A percentile compares a stretch with the other conserved stretches of the same genome.
Conservation (phyloP, 2,329 filamentous ascomycete genomes). For the Emergomyces pasteurianus region DNA sequence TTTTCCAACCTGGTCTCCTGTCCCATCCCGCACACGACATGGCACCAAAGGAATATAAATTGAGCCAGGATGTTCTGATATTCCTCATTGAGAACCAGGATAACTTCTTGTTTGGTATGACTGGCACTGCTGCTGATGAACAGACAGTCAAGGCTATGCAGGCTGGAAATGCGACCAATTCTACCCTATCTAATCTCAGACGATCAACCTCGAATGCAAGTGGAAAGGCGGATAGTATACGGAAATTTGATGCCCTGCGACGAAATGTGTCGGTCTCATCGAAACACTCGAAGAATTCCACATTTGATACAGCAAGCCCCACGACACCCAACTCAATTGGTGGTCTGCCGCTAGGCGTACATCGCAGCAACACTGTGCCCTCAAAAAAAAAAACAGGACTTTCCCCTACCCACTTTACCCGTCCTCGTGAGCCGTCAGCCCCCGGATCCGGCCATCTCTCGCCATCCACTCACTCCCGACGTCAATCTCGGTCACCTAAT, state of each 20-base stretch:
- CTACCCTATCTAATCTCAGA: constrained; percentile 43
- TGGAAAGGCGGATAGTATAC: constrained; percentile 74
- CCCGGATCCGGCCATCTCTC: constrained; percentile 30
- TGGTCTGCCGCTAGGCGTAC: constrained; percentile 40
- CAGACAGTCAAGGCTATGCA: constrained; percentile 56
- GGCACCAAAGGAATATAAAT: constrained; percentile 82
- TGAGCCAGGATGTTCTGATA: constrained; percentile 94
- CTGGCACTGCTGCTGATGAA: constrained; percentile 93
- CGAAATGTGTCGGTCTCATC: constrained; percentile 90
- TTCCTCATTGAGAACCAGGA: constrained; percentile 98
- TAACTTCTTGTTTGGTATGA: constrained; percentile 96
- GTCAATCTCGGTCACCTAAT: constrained; percentile 20
- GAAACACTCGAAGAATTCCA: constrained; percentile 69
- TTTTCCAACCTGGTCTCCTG: constrained; percentile 93
- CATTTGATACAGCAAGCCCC: constrained; percentile 52
- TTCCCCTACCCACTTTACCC: constrained; percentile 5
- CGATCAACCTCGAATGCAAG: constrained; percentile 81
- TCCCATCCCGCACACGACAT: constrained; percentile 92
- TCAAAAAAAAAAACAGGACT: constrained; percentile 55
- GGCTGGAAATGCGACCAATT: constrained; percentile 43
- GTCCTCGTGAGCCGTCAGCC: constrained; percentile 21
- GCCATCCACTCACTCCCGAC: constrained; percentile 17
- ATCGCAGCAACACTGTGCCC: constrained; percentile 81
- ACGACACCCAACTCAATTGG: constrained; percentile 45
- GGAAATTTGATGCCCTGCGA: constrained; percentile 60